A percentile compares a stretch with the other conserved stretches of the same genome.
These are phyloP conservation scores for Cadophora malorum DNA, from an alignment of 2,329 filamentous ascomycete species.

Conservation along the genomic window DNA sequence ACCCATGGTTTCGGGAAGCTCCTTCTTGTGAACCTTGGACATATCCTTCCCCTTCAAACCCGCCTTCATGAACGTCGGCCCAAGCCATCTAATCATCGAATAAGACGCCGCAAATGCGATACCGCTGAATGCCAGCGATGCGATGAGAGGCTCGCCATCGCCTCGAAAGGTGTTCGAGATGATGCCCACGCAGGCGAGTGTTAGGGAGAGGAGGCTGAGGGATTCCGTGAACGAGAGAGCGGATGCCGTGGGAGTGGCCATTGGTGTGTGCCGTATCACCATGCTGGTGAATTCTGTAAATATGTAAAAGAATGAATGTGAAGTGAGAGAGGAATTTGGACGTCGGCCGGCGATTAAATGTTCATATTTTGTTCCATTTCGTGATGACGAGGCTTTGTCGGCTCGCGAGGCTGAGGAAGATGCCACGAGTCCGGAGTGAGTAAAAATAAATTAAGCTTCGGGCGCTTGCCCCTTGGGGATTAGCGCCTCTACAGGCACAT, in stretches of 20 bases:
- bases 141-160: slow-evolving; percentile 85
- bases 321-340: background rate
- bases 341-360: slow-evolving; percentile 11
- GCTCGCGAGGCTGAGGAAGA: slow-evolving; percentile 15
- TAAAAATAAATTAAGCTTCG: no score
- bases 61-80: slow-evolving; percentile 84
- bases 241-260: slow-evolving; percentile 24
- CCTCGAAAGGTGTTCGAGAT: slow-evolving; percentile 82
- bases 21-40: slow-evolving; percentile 75
- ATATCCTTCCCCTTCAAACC: slow-evolving; percentile 91
- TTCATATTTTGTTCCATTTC: background rate
- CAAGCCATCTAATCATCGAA: slow-evolving; percentile 91
- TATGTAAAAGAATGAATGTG: slow-evolving; percentile 15
- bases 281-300: slow-evolving; percentile 14
- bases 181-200: slow-evolving; percentile 71
- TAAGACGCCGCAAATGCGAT: slow-evolving; percentile 84
- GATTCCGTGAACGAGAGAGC: slow-evolving; percentile 59
- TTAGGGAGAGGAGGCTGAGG: slow-evolving; percentile 63
- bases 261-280: slow-evolving; percentile 24
- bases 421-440: background rate
- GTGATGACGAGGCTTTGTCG: slow-evolving; percentile 15
- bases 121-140: slow-evolving; percentile 84
- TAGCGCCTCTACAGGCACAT: background rate
- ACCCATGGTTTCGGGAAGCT: slow-evolving; percentile 96
- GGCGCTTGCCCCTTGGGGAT: background rate